Evolutionary conservation across 164 flowering plant genomes (phyloP).

Genomic region (Houttuynia cordata): DNA sequence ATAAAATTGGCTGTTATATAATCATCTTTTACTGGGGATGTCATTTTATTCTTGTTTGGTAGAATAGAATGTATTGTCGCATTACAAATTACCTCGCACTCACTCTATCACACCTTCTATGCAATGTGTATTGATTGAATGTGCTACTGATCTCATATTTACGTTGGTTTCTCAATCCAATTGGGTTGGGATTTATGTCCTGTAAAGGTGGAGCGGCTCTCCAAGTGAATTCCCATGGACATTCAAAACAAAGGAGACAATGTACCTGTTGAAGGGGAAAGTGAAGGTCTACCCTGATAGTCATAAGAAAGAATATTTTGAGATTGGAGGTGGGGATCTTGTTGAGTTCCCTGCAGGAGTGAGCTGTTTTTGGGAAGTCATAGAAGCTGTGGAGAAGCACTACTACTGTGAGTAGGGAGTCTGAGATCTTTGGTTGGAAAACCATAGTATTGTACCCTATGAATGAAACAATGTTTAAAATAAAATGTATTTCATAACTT

Average conservation of each 20-base stretch:
- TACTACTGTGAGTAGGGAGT: slow-evolving; percentile 35
- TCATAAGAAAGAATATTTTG: slow-evolving; percentile 42
- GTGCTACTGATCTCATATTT: too few species aligned
- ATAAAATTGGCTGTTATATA: too few species aligned
- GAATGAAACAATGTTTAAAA: too few species aligned
- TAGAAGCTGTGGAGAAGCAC: slow-evolving; percentile 76
- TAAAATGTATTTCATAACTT: too few species aligned
- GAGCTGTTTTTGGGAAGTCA: slow-evolving; percentile 90
- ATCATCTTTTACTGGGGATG: too few species aligned
- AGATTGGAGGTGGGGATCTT: slow-evolving; percentile 78
- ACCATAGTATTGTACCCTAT: too few species aligned
- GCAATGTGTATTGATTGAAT: too few species aligned
- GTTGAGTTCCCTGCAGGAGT: slow-evolving; percentile 82
- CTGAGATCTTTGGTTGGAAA: too few species aligned
- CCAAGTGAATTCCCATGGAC: slow-evolving; percentile 96
- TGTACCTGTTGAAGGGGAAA: slow-evolving; percentile 67
- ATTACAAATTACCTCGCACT: too few species aligned
- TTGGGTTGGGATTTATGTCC: not conserved
- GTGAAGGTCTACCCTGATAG: slow-evolving; percentile 78
- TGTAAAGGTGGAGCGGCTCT: slow-evolving; percentile 75
- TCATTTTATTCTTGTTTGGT: too few species aligned
- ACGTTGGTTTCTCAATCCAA: not conserved
- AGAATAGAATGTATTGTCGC: too few species aligned
- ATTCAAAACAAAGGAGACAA: slow-evolving; percentile 54
- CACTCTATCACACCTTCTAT: not conserved